Conservation (phyloP, 345 rosid species). For the Sapria himalayana region DNA sequence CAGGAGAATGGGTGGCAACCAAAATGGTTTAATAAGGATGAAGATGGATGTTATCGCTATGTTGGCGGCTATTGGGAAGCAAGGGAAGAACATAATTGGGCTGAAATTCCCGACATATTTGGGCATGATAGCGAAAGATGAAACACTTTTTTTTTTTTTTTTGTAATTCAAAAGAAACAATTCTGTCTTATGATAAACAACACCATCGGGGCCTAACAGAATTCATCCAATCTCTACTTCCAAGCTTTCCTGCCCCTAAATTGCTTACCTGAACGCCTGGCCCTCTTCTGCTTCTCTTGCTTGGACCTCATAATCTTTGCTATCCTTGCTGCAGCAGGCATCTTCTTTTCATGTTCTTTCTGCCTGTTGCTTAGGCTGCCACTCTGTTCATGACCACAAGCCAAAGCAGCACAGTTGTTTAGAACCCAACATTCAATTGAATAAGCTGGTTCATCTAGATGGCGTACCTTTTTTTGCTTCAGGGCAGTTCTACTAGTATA, state of each 20-base stretch:
- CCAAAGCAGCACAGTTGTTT: too few relatives aligned
- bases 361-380: constrained; percentile 72
- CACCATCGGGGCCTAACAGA: too few relatives aligned
- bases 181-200: too few relatives aligned
- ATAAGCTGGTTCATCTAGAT: too few relatives aligned
- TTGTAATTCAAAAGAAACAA: too few relatives aligned
- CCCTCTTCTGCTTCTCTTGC: constrained; percentile 28
- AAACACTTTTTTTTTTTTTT: too few relatives aligned
- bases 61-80: constrained; percentile 90
- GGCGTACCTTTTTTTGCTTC: constrained; percentile 61
- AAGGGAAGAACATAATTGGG: constrained; percentile 54
- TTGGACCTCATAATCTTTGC: constrained; percentile 33
- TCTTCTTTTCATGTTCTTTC: constrained; percentile 66
- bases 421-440: too few relatives aligned
- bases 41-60: constrained; percentile 72
- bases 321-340: constrained; percentile 73
- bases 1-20: constrained; percentile 99
- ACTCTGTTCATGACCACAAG: constrained; percentile 18
- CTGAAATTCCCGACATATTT: constrained; percentile 49
- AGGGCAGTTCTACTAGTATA: constrained; percentile 48
- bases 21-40: constrained; percentile 71
- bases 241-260: constrained; percentile 81
- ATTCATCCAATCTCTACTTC: too few relatives aligned
- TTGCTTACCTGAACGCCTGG: constrained; percentile 30
- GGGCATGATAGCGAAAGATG: constrained; percentile 35